phyloP scores from a whole-genome alignment of 2,329 filamentous ascomycete species.

The Hypoxylon sp. region DNA sequence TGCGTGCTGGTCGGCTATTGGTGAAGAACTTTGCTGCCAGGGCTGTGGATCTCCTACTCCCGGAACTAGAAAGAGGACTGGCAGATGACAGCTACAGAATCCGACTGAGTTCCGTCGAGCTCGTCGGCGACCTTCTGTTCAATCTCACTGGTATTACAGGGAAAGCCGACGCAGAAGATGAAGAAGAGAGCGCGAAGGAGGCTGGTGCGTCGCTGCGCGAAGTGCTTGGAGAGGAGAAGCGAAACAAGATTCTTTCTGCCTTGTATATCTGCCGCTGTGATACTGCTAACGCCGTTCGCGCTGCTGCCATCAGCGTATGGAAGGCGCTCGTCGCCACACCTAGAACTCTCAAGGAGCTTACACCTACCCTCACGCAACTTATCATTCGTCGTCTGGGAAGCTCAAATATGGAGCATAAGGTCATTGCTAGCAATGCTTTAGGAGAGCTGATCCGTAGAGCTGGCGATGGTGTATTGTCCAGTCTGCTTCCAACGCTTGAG shows the following conservation, averaged over 20 bases:
- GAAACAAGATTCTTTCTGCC: slow-evolving; percentile 96
- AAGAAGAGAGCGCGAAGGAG: slow-evolving; percentile 82
- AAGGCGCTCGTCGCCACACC: slow-evolving; percentile 95
- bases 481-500: slow-evolving; percentile 88
- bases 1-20: slow-evolving; percentile 90
- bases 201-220: slow-evolving; percentile 94
- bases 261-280: slow-evolving; percentile 98
- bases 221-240: slow-evolving; percentile 92
- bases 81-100: slow-evolving; percentile 99
- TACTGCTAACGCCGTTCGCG: slow-evolving; percentile 90
- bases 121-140: slow-evolving; percentile 96
- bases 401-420: slow-evolving; percentile 98
- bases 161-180: slow-evolving; percentile 79
- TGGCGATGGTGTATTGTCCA: slow-evolving; percentile 91
- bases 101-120: slow-evolving; percentile 95
- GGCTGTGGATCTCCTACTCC: slow-evolving; percentile 91
- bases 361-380: slow-evolving; percentile 93
- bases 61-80: slow-evolving; percentile 93
- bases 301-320: slow-evolving; percentile 93
- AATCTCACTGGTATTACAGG: slow-evolving; percentile 95
- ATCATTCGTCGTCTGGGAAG: slow-evolving; percentile 94
- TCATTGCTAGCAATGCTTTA: slow-evolving; percentile 96
- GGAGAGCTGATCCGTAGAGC: slow-evolving; percentile 97
- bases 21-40: slow-evolving; percentile 99
- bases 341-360: slow-evolving; percentile 91